Base-by-base conservation (phyloP, 805 yeast genomes). In the Barnettozyma californica region DNA sequence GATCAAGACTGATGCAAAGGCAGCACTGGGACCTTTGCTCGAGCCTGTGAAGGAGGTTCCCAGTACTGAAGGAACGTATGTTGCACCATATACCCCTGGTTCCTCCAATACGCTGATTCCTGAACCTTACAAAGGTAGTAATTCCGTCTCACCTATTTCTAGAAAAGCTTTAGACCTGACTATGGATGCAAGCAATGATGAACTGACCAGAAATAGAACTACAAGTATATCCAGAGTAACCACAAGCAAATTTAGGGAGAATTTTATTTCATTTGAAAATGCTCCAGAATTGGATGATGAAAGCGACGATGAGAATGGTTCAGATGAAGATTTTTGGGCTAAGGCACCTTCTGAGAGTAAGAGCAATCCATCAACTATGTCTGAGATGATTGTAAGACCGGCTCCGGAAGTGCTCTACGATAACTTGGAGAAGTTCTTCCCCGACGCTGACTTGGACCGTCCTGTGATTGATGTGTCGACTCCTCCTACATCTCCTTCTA, bases 331-430 rank as follows among this genome's bases (percentile, higher is more conserved):
- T 2, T 68, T 82, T 47, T 82, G 84, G 78, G 84, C 85, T 1
- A 79, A 79, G 45, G 62, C 67, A 0, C 74, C 74, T 5, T 47
- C 55, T 16, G 54, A 50, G 19, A 50, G 47, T 2, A 55, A 53
- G 23, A 54, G 57, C 11, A 58, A 61, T 38, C 57, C 58, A 20
- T 59, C 68, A 11, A 48, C 58, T 53, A 71, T 58, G 21, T 50
- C 60, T 25, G 68, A 68, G 47, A 80, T 83, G 88, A 82, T 84
- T 8, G 84, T 94, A 14, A 80, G 99, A 63, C 99, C 99, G 2
- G 90, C 98, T 0, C 85, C 96, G 1, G 98, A 92, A 60, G 95
- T 87, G 38, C 84, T 94, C 27, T 94, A 91, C 63, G 88, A 89
- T 48, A 91, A 94, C 58, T 76, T 94, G 53, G 99, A 94, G 56